Evolutionary conservation across 2,329 filamentous ascomycete genomes (phyloP).

Genomic region (Cordyceps cicadae): DNA sequence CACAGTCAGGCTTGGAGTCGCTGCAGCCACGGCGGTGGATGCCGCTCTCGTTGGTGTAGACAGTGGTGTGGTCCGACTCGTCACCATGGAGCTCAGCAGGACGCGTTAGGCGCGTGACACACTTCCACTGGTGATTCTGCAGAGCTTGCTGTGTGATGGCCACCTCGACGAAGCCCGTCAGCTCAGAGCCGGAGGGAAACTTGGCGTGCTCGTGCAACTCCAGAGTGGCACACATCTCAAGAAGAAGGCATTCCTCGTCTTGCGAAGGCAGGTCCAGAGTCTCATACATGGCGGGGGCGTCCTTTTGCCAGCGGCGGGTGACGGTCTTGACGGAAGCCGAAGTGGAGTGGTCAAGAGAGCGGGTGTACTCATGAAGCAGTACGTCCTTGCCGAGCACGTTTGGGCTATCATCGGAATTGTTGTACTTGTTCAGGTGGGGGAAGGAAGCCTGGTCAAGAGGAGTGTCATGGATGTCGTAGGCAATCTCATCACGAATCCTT

Average conservation of each 20-base stretch:
- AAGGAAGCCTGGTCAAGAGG: constrained; percentile 40
- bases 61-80: constrained; percentile 30
- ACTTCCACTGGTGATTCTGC: constrained; percentile 52
- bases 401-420: constrained; percentile 43
- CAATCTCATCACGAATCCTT: constrained; percentile 40
- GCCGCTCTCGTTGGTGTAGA: constrained; percentile 42
- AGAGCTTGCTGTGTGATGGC: constrained; percentile 45
- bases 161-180: constrained; percentile 52
- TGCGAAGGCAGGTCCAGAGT: constrained; percentile 40
- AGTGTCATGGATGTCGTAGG: constrained; percentile 35
- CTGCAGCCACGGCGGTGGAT: constrained; percentile 47
- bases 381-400: constrained; percentile 44
- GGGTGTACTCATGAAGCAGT: constrained; percentile 51
- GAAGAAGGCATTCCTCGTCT: constrained; percentile 46
- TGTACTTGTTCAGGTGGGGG: constrained; percentile 47
- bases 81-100: constrained; percentile 46
- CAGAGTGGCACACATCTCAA: constrained; percentile 55
- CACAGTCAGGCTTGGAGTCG: constrained; percentile 38
- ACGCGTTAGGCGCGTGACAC: constrained; percentile 49
- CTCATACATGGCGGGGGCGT: constrained; percentile 48
- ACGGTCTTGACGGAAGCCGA: constrained; percentile 48
- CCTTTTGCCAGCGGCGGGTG: constrained; percentile 47
- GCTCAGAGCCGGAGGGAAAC: constrained; percentile 51
- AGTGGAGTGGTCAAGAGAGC: constrained; percentile 44
- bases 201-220: constrained; percentile 49